A percentile compares a stretch with the other conserved stretches of the same genome.
Conservation (phyloP, 495 filamentous ascomycete species). For the Neurospora pannonica region DNA sequence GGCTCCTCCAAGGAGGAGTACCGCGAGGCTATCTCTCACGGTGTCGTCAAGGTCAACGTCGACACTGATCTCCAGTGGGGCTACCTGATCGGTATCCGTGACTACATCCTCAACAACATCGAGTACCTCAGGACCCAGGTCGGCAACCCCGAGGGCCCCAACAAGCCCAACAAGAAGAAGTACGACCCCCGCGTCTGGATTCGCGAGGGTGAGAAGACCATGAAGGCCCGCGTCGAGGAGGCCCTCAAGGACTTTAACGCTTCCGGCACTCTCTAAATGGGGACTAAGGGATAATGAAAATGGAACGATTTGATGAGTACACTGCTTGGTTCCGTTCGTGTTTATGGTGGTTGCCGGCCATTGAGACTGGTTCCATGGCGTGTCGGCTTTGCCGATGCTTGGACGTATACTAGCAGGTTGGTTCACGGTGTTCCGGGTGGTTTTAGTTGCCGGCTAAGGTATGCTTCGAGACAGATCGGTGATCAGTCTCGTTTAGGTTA, state of each 20-base stretch:
- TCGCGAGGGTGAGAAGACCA: constrained; percentile 94
- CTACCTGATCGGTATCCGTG: constrained; percentile 78
- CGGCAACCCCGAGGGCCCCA: constrained; percentile 85
- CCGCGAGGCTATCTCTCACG: constrained; percentile 71
- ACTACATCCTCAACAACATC: constrained; percentile 90
- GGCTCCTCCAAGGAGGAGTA: constrained; percentile 86
- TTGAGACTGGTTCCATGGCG: neutral
- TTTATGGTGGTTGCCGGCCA: neutral
- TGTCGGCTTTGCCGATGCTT: neutral
- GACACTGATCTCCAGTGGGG: constrained; percentile 81
- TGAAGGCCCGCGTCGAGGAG: constrained; percentile 70
- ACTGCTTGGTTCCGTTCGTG: neutral
- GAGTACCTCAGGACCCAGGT: constrained; percentile 79
- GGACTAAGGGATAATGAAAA: neutral
- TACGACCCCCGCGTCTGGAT: constrained; percentile 77
- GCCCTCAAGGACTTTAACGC: constrained; percentile 90
- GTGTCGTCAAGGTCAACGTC: constrained; percentile 96
- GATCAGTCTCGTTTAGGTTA: neutral
- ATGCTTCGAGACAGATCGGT: neutral
- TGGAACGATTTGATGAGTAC: neutral
- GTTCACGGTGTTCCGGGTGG: neutral
- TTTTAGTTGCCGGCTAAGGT: neutral
- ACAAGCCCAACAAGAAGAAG: constrained; percentile 89
- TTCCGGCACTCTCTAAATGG: constrained; percentile 66
- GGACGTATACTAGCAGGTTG: neutral